A percentile compares a stretch with the other conserved stretches of the same genome.
phyloP scores from a whole-genome alignment of 2,329 filamentous ascomycete genomes.

The Ophiocordyceps camponoti-floridani region DNA sequence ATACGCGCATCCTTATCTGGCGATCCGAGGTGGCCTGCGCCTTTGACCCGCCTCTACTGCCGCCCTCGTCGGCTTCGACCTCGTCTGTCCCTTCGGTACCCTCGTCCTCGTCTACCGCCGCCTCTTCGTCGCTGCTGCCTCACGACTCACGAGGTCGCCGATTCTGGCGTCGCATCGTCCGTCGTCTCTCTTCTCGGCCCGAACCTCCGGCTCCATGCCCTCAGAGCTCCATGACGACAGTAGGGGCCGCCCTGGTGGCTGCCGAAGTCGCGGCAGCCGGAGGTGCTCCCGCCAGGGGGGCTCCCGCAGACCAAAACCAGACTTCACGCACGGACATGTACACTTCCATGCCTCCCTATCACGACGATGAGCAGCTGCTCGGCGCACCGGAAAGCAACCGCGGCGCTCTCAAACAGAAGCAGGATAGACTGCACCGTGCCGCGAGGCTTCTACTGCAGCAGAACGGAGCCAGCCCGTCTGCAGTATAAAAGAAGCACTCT shows the following conservation, averaged over 20 bases:
- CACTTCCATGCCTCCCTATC: constrained; percentile 5
- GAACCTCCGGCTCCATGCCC: background rate
- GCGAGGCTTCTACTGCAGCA: constrained; percentile 17
- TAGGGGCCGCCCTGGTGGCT: background rate
- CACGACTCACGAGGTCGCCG: constrained; percentile 10
- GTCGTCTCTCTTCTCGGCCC: constrained; percentile 5
- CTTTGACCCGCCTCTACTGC: constrained; percentile 7
- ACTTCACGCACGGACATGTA: constrained; percentile 18
- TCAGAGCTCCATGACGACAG: background rate
- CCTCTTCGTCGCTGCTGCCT: constrained; percentile 10
- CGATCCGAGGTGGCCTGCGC: constrained; percentile 26
- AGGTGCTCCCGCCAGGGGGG: background rate
- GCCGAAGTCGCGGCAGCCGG: background rate
- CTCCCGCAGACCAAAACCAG: constrained; percentile 1
- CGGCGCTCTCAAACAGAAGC: constrained; percentile 15
- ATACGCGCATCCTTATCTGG: constrained; percentile 29
- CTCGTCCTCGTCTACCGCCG: constrained; percentile 10
- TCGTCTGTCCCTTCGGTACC: constrained; percentile 8
- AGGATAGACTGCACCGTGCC: constrained; percentile 21
- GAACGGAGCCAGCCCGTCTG: background rate
- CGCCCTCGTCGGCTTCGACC: constrained; percentile 10
- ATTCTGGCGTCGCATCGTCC: constrained; percentile 7
- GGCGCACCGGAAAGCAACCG: constrained; percentile 9
- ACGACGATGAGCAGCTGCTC: constrained; percentile 6
- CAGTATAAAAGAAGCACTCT: background rate